Base-by-base conservation (phyloP, 495 filamentous ascomycete genomes). In the Bacidia gigantensis region DNA sequence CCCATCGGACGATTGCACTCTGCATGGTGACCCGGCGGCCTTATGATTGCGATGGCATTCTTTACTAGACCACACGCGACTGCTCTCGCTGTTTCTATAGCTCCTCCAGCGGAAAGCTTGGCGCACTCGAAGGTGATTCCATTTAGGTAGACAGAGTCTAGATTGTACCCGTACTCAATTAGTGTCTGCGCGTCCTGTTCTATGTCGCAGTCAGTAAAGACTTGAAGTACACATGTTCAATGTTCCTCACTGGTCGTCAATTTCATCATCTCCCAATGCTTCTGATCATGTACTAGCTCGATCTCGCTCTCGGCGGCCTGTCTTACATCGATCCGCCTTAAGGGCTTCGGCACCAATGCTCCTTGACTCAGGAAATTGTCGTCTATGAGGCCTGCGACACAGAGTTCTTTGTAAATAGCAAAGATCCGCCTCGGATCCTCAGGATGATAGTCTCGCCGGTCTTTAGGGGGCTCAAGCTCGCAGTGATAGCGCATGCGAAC, bases 11-110 rank as follows among this genome's bases (percentile, higher is more conserved):
- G 69, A 57, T 90, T 74, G 46, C 75, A 76, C 61, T 97, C 93
- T 1, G 92, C 93, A 67, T 98, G 92, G 58, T 98, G 92, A 2
- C 92, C 93, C 0, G 92, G 92, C 1, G 92, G 92, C 39, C 92
- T 80, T 53, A 98, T 92, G 12, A 97, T 81, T 0, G 92, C 92
- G 59, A 98, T 89, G 1, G 86, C 87, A 61, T 98, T 98, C 62
- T 89, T 95, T 46, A 95, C 83, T 26, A 73, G 72, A 9, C 87
- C 82, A 11, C 72, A 68, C 14, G 87, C 82, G 0, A 98, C 89
- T 25, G 84, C 82, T 57, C 87, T 75, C 65, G 88, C 93, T 0
- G 89, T 93, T 64, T 98, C 93, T 54, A 97, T 95, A 7, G 89
- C 89, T 23, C 90, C 92, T 38, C 92, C 92, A n/a, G 84, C 87